Base-by-base conservation (phyloP, 2,329 filamentous ascomycete genomes). In the Exophiala lecanii-corni region DNA sequence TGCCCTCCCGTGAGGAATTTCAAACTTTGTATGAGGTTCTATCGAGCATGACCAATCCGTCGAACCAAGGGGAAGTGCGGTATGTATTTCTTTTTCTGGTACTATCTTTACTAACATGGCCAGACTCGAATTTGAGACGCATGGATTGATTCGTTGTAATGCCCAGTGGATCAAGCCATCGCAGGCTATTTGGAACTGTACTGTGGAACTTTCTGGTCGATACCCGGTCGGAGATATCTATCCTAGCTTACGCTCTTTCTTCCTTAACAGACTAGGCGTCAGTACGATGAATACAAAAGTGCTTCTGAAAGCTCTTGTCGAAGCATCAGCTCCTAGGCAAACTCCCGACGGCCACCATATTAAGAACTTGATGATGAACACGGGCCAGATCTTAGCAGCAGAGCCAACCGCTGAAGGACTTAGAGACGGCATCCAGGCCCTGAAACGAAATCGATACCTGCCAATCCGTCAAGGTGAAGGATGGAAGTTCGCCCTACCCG, bases 111-210 rank as follows among this genome's bases (percentile, higher is more conserved):
- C n/a, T n/a, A n/a, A n/a, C n/a, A n/a, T n/a, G n/a, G n/a, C n/a
- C n/a, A n/a, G n/a, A n/a, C n/a, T n/a, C n/a, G n/a, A n/a, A n/a
- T n/a, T n/a, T n/a, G n/a, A n/a, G n/a, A n/a, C n/a, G n/a, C n/a
- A n/a, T n/a, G n/a, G n/a, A n/a, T n/a, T n/a, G n/a, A n/a, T n/a
- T n/a, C n/a, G n/a, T n/a, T n/a, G n/a, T n/a, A n/a, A n/a, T n/a
- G n/a, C n/a, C n/a, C n/a, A n/a, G n/a, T 47, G 44, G 47, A 17
- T 30, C 21, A 49, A 42, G 16, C 17, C 43, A 13, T 39, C 41
- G 17, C 25, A 45, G 18, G 46, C 43, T 26, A 21, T 49, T 13
- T 49, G 43, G 47, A 45, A 49, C 31, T 41, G 34, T 21, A 39
- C 38, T 16, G 19, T 49, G 21, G 23, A 23, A 9, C 39, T 49